Percentiles rank a stretch among this genome's conserved stretches.
Conservation (phyloP, 2,329 filamentous ascomycete genomes). For the Allantophomopsis cytisporea region DNA sequence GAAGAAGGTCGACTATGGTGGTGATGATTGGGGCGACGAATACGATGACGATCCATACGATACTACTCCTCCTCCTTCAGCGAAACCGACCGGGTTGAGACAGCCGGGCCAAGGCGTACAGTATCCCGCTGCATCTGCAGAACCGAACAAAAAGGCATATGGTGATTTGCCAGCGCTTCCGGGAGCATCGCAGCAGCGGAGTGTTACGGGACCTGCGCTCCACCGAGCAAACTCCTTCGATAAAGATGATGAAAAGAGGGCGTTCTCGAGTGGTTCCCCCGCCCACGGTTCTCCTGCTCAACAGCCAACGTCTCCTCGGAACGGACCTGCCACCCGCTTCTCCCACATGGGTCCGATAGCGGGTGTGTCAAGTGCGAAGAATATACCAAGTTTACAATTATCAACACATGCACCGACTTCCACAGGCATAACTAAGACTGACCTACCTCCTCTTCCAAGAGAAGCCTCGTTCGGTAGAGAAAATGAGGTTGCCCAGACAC, state of each 20-base stretch:
- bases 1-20: slow-evolving; percentile 75
- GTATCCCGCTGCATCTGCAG: not conserved
- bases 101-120: slow-evolving; percentile 23
- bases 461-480: too few relatives aligned
- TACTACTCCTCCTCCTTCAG: slow-evolving; percentile 22
- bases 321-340: slow-evolving; percentile 14
- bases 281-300: slow-evolving; percentile 3
- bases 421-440: slow-evolving; percentile 8
- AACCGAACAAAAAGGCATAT: slow-evolving; percentile 14
- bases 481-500: not conserved
- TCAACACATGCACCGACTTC: slow-evolving; percentile 12
- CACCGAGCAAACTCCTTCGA: slow-evolving; percentile 35
- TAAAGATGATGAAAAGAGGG: slow-evolving; percentile 33
- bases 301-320: slow-evolving; percentile 5
- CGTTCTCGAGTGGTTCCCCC: slow-evolving; percentile 25
- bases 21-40: slow-evolving; percentile 81
- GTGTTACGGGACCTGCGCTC: slow-evolving; percentile 1
- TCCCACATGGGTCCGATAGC: slow-evolving; percentile 11
- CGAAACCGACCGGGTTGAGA: slow-evolving; percentile 26
- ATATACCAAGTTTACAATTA: slow-evolving; percentile 6
- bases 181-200: slow-evolving; percentile 1
- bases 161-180: slow-evolving; percentile 15
- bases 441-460: not conserved
- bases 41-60: slow-evolving; percentile 45
- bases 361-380: slow-evolving; percentile 2